These are phyloP conservation scores for Cordyceps cateniannulata DNA, from an alignment of 2,329 filamentous ascomycete genomes.

Conservation along the genomic window DNA sequence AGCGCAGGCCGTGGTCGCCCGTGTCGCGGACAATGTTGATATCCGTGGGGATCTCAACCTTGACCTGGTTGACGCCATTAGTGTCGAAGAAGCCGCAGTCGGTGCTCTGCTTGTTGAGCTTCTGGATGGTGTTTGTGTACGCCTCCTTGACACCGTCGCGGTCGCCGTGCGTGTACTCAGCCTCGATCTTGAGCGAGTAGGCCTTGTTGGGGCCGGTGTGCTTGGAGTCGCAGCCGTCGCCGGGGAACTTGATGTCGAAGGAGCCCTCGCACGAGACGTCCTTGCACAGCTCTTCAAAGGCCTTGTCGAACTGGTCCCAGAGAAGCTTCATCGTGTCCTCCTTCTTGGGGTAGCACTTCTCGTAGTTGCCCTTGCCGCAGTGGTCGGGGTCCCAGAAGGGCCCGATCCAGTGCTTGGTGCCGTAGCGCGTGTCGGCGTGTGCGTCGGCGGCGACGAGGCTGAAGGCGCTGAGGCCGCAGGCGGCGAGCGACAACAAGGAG, in stretches of 20 bases:
- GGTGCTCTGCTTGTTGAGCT: slow-evolving; percentile 8
- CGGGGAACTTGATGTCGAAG: slow-evolving; percentile 11
- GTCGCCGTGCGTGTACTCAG: slow-evolving; percentile 10
- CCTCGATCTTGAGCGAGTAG: slow-evolving; percentile 9
- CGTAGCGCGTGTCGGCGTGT: slow-evolving; percentile 11
- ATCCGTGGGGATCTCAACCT: slow-evolving; percentile 9
- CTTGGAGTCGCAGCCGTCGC: slow-evolving; percentile 9
- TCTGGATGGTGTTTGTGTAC: slow-evolving; percentile 10
- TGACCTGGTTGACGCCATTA: slow-evolving; percentile 8
- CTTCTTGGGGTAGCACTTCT: slow-evolving; percentile 11
- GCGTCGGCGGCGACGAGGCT: slow-evolving; percentile 4
- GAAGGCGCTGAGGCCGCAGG: not conserved
- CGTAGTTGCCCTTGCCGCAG: slow-evolving; percentile 12
- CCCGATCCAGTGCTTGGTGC: slow-evolving; percentile 12
- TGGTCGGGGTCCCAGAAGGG: slow-evolving; percentile 9
- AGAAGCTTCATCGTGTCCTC: slow-evolving; percentile 9
- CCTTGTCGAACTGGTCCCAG: slow-evolving; percentile 13
- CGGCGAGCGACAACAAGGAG: not conserved
- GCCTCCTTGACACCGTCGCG: slow-evolving; percentile 12
- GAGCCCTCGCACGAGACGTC: slow-evolving; percentile 10
- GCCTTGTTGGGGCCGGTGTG: slow-evolving; percentile 6
- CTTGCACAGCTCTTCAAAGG: slow-evolving; percentile 12
- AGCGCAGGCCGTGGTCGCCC: slow-evolving; percentile 12
- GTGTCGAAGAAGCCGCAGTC: slow-evolving; percentile 7
- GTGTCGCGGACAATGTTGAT: slow-evolving; percentile 12